Evolutionary conservation across 441 rosid species (phyloP).

Genomic region (Erodium moschatum): DNA sequence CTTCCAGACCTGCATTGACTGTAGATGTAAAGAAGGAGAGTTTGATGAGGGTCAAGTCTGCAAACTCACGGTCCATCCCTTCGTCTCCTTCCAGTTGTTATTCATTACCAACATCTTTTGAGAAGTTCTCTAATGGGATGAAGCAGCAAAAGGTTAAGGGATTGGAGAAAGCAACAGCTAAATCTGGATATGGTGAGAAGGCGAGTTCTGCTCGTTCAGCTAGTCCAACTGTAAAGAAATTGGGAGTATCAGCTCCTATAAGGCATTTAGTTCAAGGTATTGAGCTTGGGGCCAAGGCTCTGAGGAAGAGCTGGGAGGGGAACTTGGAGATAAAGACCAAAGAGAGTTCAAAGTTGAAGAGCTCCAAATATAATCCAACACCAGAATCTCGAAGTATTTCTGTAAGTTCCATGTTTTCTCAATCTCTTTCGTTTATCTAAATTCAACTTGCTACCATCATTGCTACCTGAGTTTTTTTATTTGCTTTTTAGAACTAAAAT

Average conservation of each 20-base stretch:
- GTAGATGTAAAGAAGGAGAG: conserved; percentile 54
- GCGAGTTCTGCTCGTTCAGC: conserved; percentile 36
- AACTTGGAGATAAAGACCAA: conserved; percentile 53
- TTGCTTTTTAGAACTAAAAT: neutral
- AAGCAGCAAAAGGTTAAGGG: conserved; percentile 62
- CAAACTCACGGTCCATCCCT: conserved; percentile 64
- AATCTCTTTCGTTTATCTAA: neutral
- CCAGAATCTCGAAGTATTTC: conserved; percentile 46
- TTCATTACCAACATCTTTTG: conserved; percentile 75
- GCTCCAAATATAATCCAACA: conserved; percentile 37
- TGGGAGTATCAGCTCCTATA: conserved; percentile 32
- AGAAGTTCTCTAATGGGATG: conserved; percentile 69
- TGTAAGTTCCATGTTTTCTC: conserved; percentile 37
- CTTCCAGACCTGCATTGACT: conserved; percentile 30
- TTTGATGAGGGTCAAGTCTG: conserved; percentile 39
- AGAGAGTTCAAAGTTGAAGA: conserved; percentile 41
- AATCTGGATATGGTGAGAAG: conserved; percentile 40
- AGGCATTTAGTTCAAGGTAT: conserved; percentile 62
- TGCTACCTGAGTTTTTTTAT: too few species aligned
- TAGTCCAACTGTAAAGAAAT: conserved; percentile 30
- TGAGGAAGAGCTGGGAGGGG: conserved; percentile 97
- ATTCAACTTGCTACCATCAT: neutral
- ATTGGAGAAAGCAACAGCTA: conserved; percentile 41
- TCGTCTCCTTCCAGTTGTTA: conserved; percentile 85
- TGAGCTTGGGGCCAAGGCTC: conserved; percentile 77